phyloP scores from a whole-genome alignment of 192 early-diverging fungal genomes.

The Coemansia sp. region DNA sequence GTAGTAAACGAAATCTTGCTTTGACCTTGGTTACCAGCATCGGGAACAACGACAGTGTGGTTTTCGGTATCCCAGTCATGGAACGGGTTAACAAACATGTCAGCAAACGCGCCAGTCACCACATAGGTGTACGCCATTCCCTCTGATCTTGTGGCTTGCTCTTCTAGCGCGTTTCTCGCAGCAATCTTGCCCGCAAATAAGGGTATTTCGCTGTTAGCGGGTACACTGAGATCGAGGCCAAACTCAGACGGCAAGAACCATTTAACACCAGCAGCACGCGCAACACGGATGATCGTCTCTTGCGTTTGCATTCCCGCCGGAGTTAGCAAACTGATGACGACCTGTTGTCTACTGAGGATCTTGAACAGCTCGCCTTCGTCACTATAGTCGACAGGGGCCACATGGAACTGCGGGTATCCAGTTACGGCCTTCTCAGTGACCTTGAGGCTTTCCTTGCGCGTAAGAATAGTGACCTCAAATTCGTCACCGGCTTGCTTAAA shows the following conservation, averaged over 20 bases:
- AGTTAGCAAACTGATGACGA: background rate
- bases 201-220: background rate
- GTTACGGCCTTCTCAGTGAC: background rate
- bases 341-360: background rate
- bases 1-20: background rate
- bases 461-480: background rate
- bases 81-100: constrained; percentile 1
- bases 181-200: background rate
- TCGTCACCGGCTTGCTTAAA: constrained; percentile 1
- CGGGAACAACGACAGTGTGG: constrained; percentile 2
- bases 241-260: constrained; percentile 11
- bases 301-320: background rate
- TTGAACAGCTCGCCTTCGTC: background rate
- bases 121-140: background rate
- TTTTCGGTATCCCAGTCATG: constrained; percentile 6
- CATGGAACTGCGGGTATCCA: background rate
- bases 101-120: constrained; percentile 8
- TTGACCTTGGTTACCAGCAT: background rate
- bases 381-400: background rate
- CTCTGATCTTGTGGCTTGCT: background rate
- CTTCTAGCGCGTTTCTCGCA: background rate
- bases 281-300: background rate
- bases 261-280: background rate
- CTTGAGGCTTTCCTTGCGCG: constrained; percentile 6
- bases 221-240: background rate